Base-by-base conservation (phyloP, 164 flowering plant genomes). In the Kingdonia uniflora region DNA sequence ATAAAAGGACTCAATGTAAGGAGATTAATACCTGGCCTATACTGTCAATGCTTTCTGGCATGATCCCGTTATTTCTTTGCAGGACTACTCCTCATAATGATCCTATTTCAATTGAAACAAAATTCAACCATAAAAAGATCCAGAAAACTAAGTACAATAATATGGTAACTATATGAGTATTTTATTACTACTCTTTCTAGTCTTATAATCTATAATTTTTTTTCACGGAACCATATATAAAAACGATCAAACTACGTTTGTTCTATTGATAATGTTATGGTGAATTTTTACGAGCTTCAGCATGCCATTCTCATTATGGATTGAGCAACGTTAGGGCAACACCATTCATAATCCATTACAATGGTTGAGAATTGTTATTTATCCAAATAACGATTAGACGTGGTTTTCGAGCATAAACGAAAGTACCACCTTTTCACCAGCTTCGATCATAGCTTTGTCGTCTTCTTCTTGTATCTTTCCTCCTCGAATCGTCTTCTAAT, bases 401-500 rank as follows among this genome's bases (percentile, higher is more conserved):
- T 3, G 8, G 6, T 29, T 29, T 4, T 29, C n/a, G n/a, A n/a
- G n/a, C n/a, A n/a, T n/a, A n/a, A n/a, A n/a, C n/a, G n/a, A 37
- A 37, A 37, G 11, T 37, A 37, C 53, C 39, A 92, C 98, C 95
- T 83, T 82, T 43, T 88, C 92, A 66, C 65, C 91, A 45, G 75
- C 35, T 38, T 51, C 87, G 56, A 70, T 78, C 54, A 61, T 63
- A 49, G 69, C 57, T 58, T 76, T 81, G 2, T 80, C 96, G 14
- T 80, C 85, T 50, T 89, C 97, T 53, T 88, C 97, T 52, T 84
- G n/a, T 83, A 52, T 89, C 96, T 68, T 56, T 94, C 97, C 72
- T 86, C 99, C 65, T 94, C 99, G 69, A 84, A 94, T 94, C 99
- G 72, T 94, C 99, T 67, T 94, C 99, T 64, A 94, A 63, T n/a